Evolutionary conservation across 805 yeast species (phyloP), one percentile per base, ranked within the genome.

Genomic region (Tetrapisispora namnaoensis): DNA sequence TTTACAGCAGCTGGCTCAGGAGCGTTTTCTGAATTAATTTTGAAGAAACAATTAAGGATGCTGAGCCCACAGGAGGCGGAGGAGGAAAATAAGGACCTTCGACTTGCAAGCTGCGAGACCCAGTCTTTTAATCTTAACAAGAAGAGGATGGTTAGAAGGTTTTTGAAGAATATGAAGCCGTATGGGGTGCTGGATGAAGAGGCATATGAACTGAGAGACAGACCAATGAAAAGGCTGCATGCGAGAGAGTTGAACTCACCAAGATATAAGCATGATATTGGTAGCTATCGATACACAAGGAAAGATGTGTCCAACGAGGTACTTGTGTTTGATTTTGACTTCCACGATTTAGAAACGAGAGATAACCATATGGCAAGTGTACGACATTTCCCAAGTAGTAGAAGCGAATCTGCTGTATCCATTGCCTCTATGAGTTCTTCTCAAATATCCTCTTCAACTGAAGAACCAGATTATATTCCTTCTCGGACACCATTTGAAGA

Each of bases 1-100:
- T 46, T 46, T 39, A 60, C 65, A 1, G 55, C 63, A n/a, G 61
- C 66, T 1, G 32, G 56, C 1, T 53, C 62, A 16, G 67, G 66
- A 4, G 57, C 55, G 49, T 63, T 61, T 43, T 55, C 62, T 34
- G 60, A 59, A 16, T 53, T 58, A 36, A 54, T 63, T 54, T 61
- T 62, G 41, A 50, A 53, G 9, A 45, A 41, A 18, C 40, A 37
- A 24, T 2, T 35, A 20, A 14, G 13, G 13, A 17, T 30, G 20
- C 11, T 34, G 45, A 20, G 32, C 4, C 37, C 41, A 17, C 13
- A 16, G 27, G 41, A 20, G 14, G 8, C n/a, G 8, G 27, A 30
- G 21, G 32, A 34, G 3, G 18, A 7, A 8, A 34, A 4, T 16
- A 27, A 7, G 11, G 32, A 16, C 5, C 13, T 28, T 21, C 8